Conservation (phyloP, 2,329 filamentous ascomycete species). For the Aspergillus pseudotamarii region DNA sequence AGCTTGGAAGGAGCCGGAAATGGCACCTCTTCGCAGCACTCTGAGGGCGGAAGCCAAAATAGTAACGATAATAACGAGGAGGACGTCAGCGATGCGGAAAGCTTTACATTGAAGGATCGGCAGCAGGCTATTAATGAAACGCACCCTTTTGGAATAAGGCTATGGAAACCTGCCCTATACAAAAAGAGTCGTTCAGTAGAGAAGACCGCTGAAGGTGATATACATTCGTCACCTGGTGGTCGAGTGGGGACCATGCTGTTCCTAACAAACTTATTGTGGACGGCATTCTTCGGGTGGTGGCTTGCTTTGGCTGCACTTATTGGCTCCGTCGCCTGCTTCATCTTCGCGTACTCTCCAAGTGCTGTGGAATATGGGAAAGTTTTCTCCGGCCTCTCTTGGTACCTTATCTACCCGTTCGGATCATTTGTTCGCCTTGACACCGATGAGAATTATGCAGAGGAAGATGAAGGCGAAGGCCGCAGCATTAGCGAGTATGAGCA, state of each 20-base stretch:
- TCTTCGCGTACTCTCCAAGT: slow-evolving; percentile 77
- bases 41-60: slow-evolving; percentile 20
- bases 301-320: slow-evolving; percentile 74
- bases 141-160: slow-evolving; percentile 96
- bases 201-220: slow-evolving; percentile 93
- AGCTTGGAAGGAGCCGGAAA: slow-evolving; percentile 25
- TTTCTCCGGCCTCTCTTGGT: slow-evolving; percentile 79
- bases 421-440: slow-evolving; percentile 92
- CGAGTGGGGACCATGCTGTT: slow-evolving; percentile 82
- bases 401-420: slow-evolving; percentile 94
- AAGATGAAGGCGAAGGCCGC: slow-evolving; percentile 92
- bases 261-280: slow-evolving; percentile 89
- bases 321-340: slow-evolving; percentile 75
- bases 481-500: slow-evolving; percentile 99
- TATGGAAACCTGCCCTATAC: slow-evolving; percentile 98
- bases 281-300: slow-evolving; percentile 94
- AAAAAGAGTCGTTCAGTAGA: slow-evolving; percentile 97
- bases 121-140: slow-evolving; percentile 98
- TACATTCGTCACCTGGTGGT: slow-evolving; percentile 90
- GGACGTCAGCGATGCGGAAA: slow-evolving; percentile 87
- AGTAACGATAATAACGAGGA: slow-evolving; percentile 61
- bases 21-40: slow-evolving; percentile 25
- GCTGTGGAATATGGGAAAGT: slow-evolving; percentile 83
- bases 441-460: slow-evolving; percentile 90
- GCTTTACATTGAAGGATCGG: slow-evolving; percentile 94